Base-by-base conservation (phyloP, 495 filamentous ascomycete genomes). In the Chaetomidium leptoderma region DNA sequence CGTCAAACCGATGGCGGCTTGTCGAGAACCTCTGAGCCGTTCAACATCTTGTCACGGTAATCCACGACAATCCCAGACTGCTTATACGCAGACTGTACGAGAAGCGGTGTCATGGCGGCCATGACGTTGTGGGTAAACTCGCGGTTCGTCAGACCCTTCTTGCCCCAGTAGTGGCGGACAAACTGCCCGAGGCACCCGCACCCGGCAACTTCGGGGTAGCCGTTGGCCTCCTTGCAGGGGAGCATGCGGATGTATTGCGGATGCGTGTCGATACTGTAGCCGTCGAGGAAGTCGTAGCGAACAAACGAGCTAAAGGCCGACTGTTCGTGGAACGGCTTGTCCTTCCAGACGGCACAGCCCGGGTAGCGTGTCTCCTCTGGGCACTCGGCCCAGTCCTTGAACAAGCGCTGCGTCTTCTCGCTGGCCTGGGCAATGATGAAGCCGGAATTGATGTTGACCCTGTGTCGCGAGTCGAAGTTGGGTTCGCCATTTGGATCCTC, bases 381-480 rank as follows among this genome's bases (percentile, higher is more conserved):
- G 42, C 67, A 70, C 44, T 66, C 61, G 42, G 67, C 66, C 67
- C 67, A 70, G 24, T 68, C 67, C 30, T 62, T 62, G 43, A 66
- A 66, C 47, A 70, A 27, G 6, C 52, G 46, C 39, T 68, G 57
- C 35, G 67, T 62, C n/a, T 64, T 64, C 0, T 66, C 57, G 27
- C 59, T 44, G 2, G 63, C 54, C 52, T 68, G 67, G 4, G 67
- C 63, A 17, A 70, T 65, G 57, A 70, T 68, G 62, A 70, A 68
- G 16, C 67, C 66, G 30, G 63, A 49, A 59, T 70, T 70, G 55
- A 68, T n/a, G 42, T 68, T 68, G 42, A 63, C 27, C 17, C 50
- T 56, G 14, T 44, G 40, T 6, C 33, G 37, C 19, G 50, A 2
- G 53, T 70, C 67, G 3, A 51, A 40, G 36, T 70, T 70, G 50